Base-by-base conservation (phyloP, 192 early-diverging fungal genomes). In the Gigaspora rosea region DNA sequence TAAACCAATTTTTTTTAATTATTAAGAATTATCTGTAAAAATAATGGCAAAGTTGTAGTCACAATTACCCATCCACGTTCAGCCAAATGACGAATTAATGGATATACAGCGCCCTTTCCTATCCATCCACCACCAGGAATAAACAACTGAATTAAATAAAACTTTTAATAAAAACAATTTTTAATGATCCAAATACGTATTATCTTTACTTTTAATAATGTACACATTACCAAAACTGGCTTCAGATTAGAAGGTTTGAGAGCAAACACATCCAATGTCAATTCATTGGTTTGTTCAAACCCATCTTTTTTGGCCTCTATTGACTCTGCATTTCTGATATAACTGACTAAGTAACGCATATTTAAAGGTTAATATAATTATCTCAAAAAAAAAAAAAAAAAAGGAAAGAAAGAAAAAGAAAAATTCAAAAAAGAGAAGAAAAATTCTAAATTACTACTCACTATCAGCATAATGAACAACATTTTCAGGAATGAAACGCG, bases 51-150 rank as follows among this genome's bases (percentile, higher is more conserved):
- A n/a, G n/a, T 18, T 20, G 0, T 67, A 47, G 10, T 65, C 36
- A 68, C 50, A 20, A 20, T 79, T 61, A 72, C 71, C 49, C 49
- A 57, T 56, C 71, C 71, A 72, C 22, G 20, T 72, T 72, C 71
- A 6, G 71, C 71, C 22, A 72, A 72, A 58, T 72, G 71, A 33
- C 49, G 54, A 33, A 72, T 72, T 36, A 72, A 56, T 56, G 71
- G 71, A 57, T 72, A 79, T 64, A 46, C 49, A 18, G 62, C 92
- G 74, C 84, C 81, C 15, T 90, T 90, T n/a, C 75, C 54, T 35
- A 80, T 80, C 90, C 90, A 93, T 20, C 85, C 85, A 32, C 90
- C 90, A 49, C 91, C 91, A 82, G 91, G 90, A 20, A 89, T 81
- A 72, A 88, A 88, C 70, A 91, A 78, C 89, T 41, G 2, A 41